Evolutionary conservation across 495 filamentous ascomycete species (phyloP).

Genomic region (Aspergillus avenaceus): DNA sequence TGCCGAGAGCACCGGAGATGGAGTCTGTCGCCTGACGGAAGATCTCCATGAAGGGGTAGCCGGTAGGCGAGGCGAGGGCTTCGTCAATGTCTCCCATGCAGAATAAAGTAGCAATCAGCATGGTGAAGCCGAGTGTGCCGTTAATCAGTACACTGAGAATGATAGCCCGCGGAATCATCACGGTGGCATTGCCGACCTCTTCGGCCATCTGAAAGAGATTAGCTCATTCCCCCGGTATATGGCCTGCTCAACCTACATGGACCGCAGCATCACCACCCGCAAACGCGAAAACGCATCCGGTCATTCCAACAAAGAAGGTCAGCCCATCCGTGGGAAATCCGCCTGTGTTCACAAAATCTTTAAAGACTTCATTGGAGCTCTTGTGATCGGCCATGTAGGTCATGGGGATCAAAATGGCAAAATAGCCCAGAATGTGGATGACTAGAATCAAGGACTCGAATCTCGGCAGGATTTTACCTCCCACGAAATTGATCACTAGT

Average conservation of each 20-base stretch:
- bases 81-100: constrained; percentile 36
- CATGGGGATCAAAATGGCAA: constrained; percentile 47
- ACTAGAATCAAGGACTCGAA: constrained; percentile 43
- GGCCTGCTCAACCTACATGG: constrained; percentile 23
- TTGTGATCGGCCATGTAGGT: constrained; percentile 41
- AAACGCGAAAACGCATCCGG: constrained; percentile 36
- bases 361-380: constrained; percentile 36
- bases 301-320: constrained; percentile 39
- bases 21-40: constrained; percentile 38
- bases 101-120: constrained; percentile 47
- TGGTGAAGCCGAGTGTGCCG: constrained; percentile 43
- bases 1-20: constrained; percentile 34
- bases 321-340: constrained; percentile 38
- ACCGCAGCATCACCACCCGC: constrained; percentile 35
- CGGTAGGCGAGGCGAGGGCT: constrained; percentile 26
- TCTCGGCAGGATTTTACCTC: constrained; percentile 35
- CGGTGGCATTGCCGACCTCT: constrained; percentile 43
- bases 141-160: constrained; percentile 44
- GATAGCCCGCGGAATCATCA: constrained; percentile 44
- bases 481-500: constrained; percentile 35
- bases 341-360: constrained; percentile 41
- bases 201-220: constrained; percentile 42
- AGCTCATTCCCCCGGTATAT: not conserved
- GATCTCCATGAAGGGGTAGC: constrained; percentile 49
- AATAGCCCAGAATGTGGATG: constrained; percentile 46